These are phyloP conservation scores for Plasmodium knowlesi DNA, from an alignment of 169 alveolate genomes.

Conservation along the genomic window DNA sequence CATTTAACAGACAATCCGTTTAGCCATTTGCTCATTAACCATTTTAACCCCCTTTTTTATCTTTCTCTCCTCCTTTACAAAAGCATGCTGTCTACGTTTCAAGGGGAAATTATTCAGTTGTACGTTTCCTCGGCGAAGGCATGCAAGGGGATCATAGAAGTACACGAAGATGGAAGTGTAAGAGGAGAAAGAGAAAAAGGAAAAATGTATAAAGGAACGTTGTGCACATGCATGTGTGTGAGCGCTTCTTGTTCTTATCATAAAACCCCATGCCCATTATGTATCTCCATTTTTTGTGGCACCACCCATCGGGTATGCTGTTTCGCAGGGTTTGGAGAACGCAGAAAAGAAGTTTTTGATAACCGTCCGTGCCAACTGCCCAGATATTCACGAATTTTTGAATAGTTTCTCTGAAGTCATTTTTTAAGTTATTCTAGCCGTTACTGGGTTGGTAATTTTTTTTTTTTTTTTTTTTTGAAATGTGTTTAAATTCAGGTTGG, in stretches of 20 bases:
- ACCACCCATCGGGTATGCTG: background rate
- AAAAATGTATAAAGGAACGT: background rate
- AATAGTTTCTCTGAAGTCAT: conserved; percentile 26
- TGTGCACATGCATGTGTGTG: background rate
- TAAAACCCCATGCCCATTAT: background rate
- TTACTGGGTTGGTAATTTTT: background rate
- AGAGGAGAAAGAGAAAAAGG: background rate
- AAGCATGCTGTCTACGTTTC: conserved; percentile 22
- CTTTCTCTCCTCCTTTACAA: background rate
- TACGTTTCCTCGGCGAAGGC: conserved; percentile 10
- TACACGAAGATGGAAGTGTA: conserved; percentile 24
- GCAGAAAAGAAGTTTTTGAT: background rate
- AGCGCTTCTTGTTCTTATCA: background rate
- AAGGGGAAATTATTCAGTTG: background rate
- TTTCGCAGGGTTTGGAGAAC: background rate
- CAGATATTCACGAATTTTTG: conserved; percentile 40
- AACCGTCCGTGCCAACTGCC: conserved; percentile 44
- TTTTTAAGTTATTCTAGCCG: background rate
- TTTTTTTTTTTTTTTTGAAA: no score
- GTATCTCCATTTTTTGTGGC: background rate
- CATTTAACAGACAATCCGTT: background rate
- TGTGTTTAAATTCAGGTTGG: background rate
- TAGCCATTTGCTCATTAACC: background rate
- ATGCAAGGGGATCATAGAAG: conserved; percentile 18
- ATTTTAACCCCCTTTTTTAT: background rate